Base-by-base conservation (phyloP, 345 rosid genomes). In the Hibiscus trionum region DNA sequence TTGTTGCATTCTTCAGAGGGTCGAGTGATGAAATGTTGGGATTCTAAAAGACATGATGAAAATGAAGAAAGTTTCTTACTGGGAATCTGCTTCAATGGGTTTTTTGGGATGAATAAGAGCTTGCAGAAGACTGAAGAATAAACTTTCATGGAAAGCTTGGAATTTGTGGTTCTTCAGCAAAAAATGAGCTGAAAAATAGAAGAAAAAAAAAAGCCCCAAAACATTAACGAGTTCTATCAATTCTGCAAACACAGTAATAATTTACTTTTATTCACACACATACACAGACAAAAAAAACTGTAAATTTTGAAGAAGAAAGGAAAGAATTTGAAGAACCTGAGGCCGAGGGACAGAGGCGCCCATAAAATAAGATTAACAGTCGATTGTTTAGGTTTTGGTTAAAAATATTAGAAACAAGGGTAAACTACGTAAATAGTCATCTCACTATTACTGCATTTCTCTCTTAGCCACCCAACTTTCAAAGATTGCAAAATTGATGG, bases 131-230 rank as follows among this genome's bases (percentile, higher is more conserved):
- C 31, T 47, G 71, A 67, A 47, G 17, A 27, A 8, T 59, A 49
- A 67, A 35, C 58, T 49, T 67, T 67, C 71, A 67, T 67, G 57
- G 37, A 49, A 29, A 26, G 21, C 42, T 67, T 27, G 71, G 26
- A 58, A 21, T 49, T 65, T 15, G 59, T 46, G 57, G 57, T 47
- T 66, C 57, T 47, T 47, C 57, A 66, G 39, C 2, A 26, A 46
- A 5, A 46, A 65, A 19, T 21, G 15, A 44, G 19, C 55, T 44
- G 16, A 21, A 10, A 10, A 33, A 4, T 3, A 3, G 12, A 3
- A 31, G 16, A 35, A 12, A 49, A 11, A 12, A 3, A 16, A 50
- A 2, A 0, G 8, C 4, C 17, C 39, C 1, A 0, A n/a, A 4
- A 16, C 16, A 62, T n/a, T 8, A 62, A 35, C 9, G 3, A 19